Evolutionary conservation across 2,329 filamentous ascomycete genomes (phyloP), one percentile per base, ranked within the genome.

Genomic region (Fusarium protoensiforme): DNA sequence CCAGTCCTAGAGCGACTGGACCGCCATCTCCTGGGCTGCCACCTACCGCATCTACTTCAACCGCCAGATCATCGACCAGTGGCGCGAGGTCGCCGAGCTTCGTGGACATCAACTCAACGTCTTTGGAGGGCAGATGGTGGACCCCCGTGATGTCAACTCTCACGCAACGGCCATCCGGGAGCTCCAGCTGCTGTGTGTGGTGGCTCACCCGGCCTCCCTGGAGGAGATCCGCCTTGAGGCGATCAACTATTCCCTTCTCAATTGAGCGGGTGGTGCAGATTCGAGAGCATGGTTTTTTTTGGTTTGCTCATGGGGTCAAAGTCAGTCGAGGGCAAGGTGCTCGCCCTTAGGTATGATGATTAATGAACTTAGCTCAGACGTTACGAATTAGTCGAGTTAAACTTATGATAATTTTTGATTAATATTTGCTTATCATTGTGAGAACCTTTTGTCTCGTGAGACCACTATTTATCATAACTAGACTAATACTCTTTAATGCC

Each of bases 151-250:
- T 18, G 41, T 67, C 14, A 35, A 31, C 18, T 64, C 65, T 29
- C 60, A 67, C 43, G 65, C 39, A 3, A 31, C 8, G 14, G 65
- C 60, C 22, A 41, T 67, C 7, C n/a, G 43, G 11, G 33, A 38
- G 20, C 48, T 67, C 5, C 20, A 20, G 35, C 53, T 67, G 16
- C 5, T n/a, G 14, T 36, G 61, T n/a, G 22, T 46, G 11, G 64
- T 67, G 16, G 38, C 35, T 22, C 64, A 63, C 18, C 48, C 64
- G 4, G 59, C 43, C 11, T 64, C 51, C 8, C 18, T 67, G 33
- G 29, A 53, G 16, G 36, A 66, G 38, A 63, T 66, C 7, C 36
- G 27, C 9, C 35, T n/a, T 18, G 61, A 63, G 59, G 39, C 39
- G 36, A 58, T 51, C 27, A n/a, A 29, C 16, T 31, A 51, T 51